These are phyloP conservation scores for Pulveroboletus sp. DNA, from an alignment of 768 basidiomycete genomes.

Conservation along the genomic window DNA sequence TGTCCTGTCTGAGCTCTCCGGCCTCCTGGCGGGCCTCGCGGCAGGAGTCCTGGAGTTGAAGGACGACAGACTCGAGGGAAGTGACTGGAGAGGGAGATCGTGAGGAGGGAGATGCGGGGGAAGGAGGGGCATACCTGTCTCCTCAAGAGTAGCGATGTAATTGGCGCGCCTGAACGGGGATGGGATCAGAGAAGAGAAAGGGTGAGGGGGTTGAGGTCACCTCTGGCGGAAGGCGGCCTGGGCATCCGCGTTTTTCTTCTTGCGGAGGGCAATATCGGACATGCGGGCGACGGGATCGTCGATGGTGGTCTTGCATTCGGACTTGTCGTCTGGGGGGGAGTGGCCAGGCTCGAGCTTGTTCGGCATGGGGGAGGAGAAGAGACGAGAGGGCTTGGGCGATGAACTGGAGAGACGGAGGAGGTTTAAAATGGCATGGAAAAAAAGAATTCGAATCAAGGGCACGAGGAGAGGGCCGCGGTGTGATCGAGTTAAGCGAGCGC, in stretches of 20 bases:
- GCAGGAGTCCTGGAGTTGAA: slow-evolving; percentile 79
- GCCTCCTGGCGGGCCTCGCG: slow-evolving; percentile 60
- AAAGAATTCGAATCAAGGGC: slow-evolving; percentile 63
- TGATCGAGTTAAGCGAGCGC: slow-evolving; percentile 36
- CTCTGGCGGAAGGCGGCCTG: slow-evolving; percentile 81
- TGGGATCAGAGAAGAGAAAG: slow-evolving; percentile 18
- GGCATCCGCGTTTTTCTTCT: slow-evolving; percentile 88
- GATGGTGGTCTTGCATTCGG: slow-evolving; percentile 34
- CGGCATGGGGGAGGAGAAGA: slow-evolving; percentile 18
- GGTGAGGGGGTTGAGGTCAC: slow-evolving; percentile 12
- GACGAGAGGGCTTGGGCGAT: slow-evolving; percentile 8
- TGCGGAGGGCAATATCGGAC: slow-evolving; percentile 67
- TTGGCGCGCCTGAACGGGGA: slow-evolving; percentile 53
- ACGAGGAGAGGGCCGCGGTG: slow-evolving; percentile 54
- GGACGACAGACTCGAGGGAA: slow-evolving; percentile 77
- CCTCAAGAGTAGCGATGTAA: slow-evolving; percentile 84
- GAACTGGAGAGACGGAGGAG: slow-evolving; percentile 21
- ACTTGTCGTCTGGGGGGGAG: slow-evolving; percentile 34
- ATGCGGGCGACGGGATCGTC: slow-evolving; percentile 38
- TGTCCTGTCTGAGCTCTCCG: slow-evolving; percentile 61
- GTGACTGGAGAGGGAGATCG: slow-evolving; percentile 48
- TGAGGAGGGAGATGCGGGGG: slow-evolving; percentile 8
- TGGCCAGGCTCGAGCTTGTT: slow-evolving; percentile 27
- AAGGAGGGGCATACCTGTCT: slow-evolving; percentile 49
- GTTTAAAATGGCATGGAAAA: slow-evolving; percentile 59